These are phyloP conservation scores for Heterobasidion parviporum DNA, from an alignment of 1,284 basidiomycete species.

Conservation along the genomic window DNA sequence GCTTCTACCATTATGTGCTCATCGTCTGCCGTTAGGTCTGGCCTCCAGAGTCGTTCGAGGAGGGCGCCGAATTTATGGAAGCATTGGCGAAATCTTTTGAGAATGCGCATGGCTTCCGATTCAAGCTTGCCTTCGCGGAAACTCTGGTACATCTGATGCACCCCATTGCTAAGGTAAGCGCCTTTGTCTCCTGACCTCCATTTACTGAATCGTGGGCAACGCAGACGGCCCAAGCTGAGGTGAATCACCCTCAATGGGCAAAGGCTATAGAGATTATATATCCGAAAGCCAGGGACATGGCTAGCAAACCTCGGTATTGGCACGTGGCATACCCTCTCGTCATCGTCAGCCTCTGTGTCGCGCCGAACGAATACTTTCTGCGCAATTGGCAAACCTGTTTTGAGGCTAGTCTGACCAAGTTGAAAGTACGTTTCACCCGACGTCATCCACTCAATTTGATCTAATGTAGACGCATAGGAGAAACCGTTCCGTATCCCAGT, in stretches of 20 bases:
- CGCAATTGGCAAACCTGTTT: constrained; percentile 75
- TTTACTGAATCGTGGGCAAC: neutral
- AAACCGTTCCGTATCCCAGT: constrained; percentile 66
- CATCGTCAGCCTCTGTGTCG: constrained; percentile 80
- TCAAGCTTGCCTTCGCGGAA: constrained; percentile 87
- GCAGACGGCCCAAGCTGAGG: constrained; percentile 90
- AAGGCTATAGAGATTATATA: constrained; percentile 85
- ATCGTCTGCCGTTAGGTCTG: constrained; percentile 56
- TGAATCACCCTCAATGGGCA: constrained; percentile 92
- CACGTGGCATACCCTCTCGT: constrained; percentile 80
- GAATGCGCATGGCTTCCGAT: constrained; percentile 74
- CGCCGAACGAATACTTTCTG: constrained; percentile 80
- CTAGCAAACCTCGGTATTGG: constrained; percentile 89
- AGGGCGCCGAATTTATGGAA: constrained; percentile 88
- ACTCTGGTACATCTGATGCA: constrained; percentile 76
- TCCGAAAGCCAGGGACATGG: constrained; percentile 82
- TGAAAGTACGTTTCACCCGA: constrained; percentile 54
- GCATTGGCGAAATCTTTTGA: constrained; percentile 78
- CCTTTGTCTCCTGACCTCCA: neutral
- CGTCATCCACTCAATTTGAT: neutral
- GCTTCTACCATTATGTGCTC: neutral
- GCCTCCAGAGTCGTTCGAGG: constrained; percentile 90
- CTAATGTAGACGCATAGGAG: constrained; percentile 44
- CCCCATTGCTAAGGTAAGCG: constrained; percentile 77
- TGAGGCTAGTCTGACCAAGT: constrained; percentile 62